Evolutionary conservation across 441 rosid genomes (phyloP).

Genomic region (Aquilaria agallochum): DNA sequence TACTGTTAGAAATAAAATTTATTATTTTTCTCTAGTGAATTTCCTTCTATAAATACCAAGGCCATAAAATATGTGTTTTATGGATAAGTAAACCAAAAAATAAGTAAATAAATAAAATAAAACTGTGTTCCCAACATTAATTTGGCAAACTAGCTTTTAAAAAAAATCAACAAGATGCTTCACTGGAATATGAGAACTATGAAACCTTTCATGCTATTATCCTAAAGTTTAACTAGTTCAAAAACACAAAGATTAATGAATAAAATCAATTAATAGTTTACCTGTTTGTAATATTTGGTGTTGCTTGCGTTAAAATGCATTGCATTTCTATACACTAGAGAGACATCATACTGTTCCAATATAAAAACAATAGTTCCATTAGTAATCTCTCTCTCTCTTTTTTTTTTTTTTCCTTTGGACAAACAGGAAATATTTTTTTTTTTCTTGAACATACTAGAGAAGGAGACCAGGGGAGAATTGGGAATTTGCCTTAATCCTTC

Average conservation of each 20-base stretch:
- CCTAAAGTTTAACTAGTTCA: slow-evolving; percentile 2
- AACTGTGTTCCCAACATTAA: neutral
- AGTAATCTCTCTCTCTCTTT: slow-evolving; percentile 5
- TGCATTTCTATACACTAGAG: slow-evolving; percentile 44
- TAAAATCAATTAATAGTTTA: slow-evolving; percentile 5
- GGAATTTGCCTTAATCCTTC: slow-evolving; percentile 8
- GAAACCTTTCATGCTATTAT: too few species aligned
- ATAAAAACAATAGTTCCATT: slow-evolving; percentile 14
- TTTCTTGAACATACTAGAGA: neutral
- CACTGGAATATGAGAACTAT: too few species aligned
- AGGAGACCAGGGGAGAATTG: slow-evolving; percentile 6
- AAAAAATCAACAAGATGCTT: neutral
- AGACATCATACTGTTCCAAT: slow-evolving; percentile 43
- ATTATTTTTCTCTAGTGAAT: too few species aligned
- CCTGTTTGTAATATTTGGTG: slow-evolving; percentile 43
- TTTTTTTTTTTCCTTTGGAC: slow-evolving; percentile 2
- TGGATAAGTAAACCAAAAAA: too few species aligned
- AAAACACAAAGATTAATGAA: neutral
- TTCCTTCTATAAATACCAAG: too few species aligned
- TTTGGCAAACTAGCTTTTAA: neutral
- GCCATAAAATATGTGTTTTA: too few species aligned
- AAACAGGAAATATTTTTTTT: neutral
- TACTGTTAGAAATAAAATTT: too few species aligned
- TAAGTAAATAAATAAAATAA: too few species aligned
- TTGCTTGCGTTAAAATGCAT: slow-evolving; percentile 40